Percentiles rank a stretch among this genome's conserved stretches.
Evolutionary conservation across 176 grass and related monocot species (phyloP).

Genomic region (Urochloa ruziziensis): DNA sequence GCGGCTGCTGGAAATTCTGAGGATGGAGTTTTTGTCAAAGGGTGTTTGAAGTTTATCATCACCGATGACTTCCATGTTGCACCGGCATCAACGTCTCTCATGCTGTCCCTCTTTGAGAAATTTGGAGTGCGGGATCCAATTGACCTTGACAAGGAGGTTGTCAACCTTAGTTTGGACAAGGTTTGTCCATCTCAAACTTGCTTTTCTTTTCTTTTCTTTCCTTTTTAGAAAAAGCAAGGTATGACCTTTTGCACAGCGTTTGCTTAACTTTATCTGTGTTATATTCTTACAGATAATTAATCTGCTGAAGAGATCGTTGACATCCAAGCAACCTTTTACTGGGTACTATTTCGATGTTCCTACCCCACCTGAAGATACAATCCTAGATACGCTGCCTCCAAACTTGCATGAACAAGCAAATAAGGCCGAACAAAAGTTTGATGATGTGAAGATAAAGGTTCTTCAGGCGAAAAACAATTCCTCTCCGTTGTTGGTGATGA

Average conservation of each 20-base stretch:
- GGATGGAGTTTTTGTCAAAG: constrained; percentile 20
- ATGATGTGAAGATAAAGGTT: constrained; percentile 4
- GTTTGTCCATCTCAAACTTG: neutral
- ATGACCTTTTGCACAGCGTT: too few relatives aligned
- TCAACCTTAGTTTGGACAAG: neutral
- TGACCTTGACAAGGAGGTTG: neutral
- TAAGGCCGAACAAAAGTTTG: neutral
- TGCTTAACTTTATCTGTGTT: too few relatives aligned
- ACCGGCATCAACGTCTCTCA: neutral
- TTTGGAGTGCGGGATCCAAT: neutral
- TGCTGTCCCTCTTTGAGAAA: constrained; percentile 11
- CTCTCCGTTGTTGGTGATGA: neutral
- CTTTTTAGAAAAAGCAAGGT: too few relatives aligned
- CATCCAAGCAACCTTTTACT: constrained; percentile 2
- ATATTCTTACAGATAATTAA: constrained; percentile 2
- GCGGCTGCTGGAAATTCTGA: too few relatives aligned
- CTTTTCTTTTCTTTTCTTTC: too few relatives aligned
- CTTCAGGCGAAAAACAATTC: constrained; percentile 5
- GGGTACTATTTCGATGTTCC: neutral
- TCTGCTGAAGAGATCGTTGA: constrained; percentile 25
- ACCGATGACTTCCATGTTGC: constrained; percentile 34
- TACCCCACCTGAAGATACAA: neutral
- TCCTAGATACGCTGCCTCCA: neutral
- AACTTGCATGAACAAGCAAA: neutral
- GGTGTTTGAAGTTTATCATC: constrained; percentile 16